Evolutionary conservation across 2,329 filamentous ascomycete genomes (phyloP), one percentile per base, ranked within the genome.

Genomic region (Ophiostoma himal-ulmi): DNA sequence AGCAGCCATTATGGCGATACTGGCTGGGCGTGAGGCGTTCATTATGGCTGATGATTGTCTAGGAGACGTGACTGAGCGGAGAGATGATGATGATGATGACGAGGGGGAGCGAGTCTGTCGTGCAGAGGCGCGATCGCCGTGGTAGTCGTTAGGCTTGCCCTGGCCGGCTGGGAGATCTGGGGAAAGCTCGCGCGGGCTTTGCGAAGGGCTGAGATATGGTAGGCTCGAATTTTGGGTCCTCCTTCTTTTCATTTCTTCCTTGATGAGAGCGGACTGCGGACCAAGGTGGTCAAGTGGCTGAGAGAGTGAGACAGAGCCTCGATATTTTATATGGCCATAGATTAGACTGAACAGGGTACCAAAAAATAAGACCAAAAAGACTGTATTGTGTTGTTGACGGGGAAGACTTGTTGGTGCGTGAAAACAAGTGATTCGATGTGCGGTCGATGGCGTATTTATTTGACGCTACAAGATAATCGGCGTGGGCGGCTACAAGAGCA

Each of bases 11-110:
- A 83, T 80, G 69, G 81, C 80, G 77, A 82, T 77, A 76, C 85
- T 87, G 60, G 80, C 74, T 17, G 83, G 84, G 70, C 85, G 80
- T 7, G 85, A 86, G 30, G 82, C 30, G 14, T 67, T 77, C 80
- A 83, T 84, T 75, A 79, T 78, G 72, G 80, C 80, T 73, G 36
- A 6, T 6, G 44, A 2, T 5, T 69, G 67, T 17, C 60, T 37
- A 20, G 30, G 48, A 2, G 48, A 70, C 7, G 34, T 48, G 26
- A 26, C n/a, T 17, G 14, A 41, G 10, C n/a, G 11, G 54, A 67
- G 57, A 54, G 69, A 68, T 8, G 68, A 71, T 4, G 70, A 70
- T 1, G 70, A 68, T 6, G 62, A 68, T 14, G 70, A 60, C 48
- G 67, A 68, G 30, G 69, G 52, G 14, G 65, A 68, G 52, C 39